Evolutionary conservation across 139 green algal genomes (phyloP).

Genomic region (Mesostigma viride): DNA sequence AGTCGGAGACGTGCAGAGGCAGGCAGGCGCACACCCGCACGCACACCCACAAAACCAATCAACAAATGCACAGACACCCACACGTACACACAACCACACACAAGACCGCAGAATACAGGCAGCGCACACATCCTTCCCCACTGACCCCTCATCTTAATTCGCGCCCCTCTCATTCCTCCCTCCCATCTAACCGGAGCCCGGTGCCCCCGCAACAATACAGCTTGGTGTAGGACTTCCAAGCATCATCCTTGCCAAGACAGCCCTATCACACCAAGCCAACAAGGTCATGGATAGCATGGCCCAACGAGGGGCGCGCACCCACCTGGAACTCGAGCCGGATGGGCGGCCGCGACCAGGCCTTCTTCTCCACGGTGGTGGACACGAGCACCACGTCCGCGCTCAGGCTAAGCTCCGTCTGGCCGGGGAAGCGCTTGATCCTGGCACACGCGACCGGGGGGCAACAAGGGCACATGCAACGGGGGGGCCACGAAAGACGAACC

Average conservation of each 20-base stretch:
- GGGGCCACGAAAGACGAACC: no score
- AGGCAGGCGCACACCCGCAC: no score
- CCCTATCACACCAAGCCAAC: neutral
- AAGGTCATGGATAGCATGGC: constrained; percentile 15
- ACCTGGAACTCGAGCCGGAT: constrained; percentile 73
- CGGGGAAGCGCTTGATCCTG: constrained; percentile 56
- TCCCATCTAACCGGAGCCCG: neutral
- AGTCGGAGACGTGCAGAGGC: no score
- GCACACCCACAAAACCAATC: no score
- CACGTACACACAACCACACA: no score
- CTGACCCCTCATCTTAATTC: neutral
- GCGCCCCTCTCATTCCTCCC: neutral
- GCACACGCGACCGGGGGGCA: no score
- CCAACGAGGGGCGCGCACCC: constrained; percentile 64
- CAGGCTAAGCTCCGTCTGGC: constrained; percentile 64
- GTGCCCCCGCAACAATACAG: neutral
- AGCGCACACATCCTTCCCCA: no score
- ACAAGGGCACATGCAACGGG: no score
- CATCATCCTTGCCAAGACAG: neutral
- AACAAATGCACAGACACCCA: no score
- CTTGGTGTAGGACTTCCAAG: neutral
- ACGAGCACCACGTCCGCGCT: constrained; percentile 79
- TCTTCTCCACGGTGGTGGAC: constrained; percentile 62
- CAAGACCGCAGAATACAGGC: no score
- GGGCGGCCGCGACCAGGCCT: constrained; percentile 69